Evolutionary conservation across 176 grass and related monocot species (phyloP).

Genomic region (Luzula sylvatica): DNA sequence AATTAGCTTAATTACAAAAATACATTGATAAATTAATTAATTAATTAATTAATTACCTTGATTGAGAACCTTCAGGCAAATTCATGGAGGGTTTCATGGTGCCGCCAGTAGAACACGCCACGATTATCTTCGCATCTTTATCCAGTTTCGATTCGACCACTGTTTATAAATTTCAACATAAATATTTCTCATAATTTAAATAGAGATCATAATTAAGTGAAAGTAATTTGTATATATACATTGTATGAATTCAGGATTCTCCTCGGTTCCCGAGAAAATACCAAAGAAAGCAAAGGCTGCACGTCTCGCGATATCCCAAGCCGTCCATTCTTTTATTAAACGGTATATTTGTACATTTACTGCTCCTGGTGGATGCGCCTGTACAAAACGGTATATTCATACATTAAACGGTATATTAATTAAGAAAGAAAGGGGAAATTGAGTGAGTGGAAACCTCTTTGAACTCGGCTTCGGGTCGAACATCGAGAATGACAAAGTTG

Average conservation of each 20-base stretch:
- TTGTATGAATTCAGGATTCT: slow-evolving; percentile 89
- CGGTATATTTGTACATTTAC: slow-evolving; percentile 99
- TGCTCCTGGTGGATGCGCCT: slow-evolving; percentile 85
- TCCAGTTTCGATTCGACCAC: slow-evolving; percentile 56
- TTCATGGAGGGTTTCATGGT: slow-evolving; percentile 81
- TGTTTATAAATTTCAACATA: slow-evolving; percentile 24
- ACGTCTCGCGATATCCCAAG: slow-evolving; percentile 96
- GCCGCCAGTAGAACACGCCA: slow-evolving; percentile 81
- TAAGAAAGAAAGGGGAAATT: neutral
- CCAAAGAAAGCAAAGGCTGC: slow-evolving; percentile 98
- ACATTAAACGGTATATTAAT: too few relatives aligned
- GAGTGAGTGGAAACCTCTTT: slow-evolving; percentile 44
- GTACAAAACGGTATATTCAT: slow-evolving; percentile 17
- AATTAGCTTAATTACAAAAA: slow-evolving; percentile 4
- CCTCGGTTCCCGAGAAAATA: slow-evolving; percentile 95
- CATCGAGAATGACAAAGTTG: slow-evolving; percentile 91
- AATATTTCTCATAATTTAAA: neutral
- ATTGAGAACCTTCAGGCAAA: slow-evolving; percentile 87
- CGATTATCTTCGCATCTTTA: slow-evolving; percentile 98
- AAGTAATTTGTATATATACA: slow-evolving; percentile 24
- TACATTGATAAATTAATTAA: neutral
- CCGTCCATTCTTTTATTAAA: slow-evolving; percentile 99
- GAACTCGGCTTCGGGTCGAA: slow-evolving; percentile 84
- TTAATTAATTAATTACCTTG: slow-evolving; percentile 38
- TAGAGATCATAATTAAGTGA: neutral